Conservation (phyloP, 108 stramenopile genomes). For the Stephanodiscus minutulus region DNA sequence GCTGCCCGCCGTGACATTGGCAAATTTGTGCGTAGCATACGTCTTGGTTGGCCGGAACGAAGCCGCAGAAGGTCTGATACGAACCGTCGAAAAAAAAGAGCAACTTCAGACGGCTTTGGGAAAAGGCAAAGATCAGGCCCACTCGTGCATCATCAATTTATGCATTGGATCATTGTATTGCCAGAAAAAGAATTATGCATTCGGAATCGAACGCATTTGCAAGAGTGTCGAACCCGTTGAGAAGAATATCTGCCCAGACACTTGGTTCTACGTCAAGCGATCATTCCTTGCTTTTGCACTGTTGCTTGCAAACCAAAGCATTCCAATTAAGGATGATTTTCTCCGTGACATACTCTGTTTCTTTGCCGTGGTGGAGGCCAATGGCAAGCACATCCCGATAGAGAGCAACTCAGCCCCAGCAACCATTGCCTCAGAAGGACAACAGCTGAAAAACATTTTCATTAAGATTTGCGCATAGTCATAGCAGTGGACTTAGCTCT, state of each 20-base stretch:
- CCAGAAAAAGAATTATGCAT: slow-evolving; percentile 87
- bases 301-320: slow-evolving; percentile 76
- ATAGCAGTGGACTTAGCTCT: too few relatives aligned
- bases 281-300: slow-evolving; percentile 83
- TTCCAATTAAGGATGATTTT: slow-evolving; percentile 66
- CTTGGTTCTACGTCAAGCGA: slow-evolving; percentile 87
- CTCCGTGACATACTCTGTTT: slow-evolving; percentile 73
- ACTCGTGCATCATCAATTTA: slow-evolving; percentile 89
- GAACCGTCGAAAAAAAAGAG: slow-evolving; percentile 75
- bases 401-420: not conserved
- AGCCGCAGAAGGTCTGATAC: slow-evolving; percentile 85
- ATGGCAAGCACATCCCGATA: slow-evolving; percentile 4
- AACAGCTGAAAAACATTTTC: slow-evolving; percentile 35
- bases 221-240: slow-evolving; percentile 86
- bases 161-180: slow-evolving; percentile 92
- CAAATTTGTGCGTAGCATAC: slow-evolving; percentile 89
- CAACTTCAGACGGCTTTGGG: slow-evolving; percentile 50
- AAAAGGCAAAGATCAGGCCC: slow-evolving; percentile 24
- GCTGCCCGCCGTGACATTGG: slow-evolving; percentile 84
- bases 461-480: slow-evolving; percentile 15
- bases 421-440: slow-evolving; percentile 31
- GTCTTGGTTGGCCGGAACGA: slow-evolving; percentile 88
- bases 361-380: slow-evolving; percentile 43
- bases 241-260: slow-evolving; percentile 80
- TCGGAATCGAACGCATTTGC: slow-evolving; percentile 81